Conservation (phyloP, 2,329 filamentous ascomycete species). For the Epichloe gansuensis region DNA sequence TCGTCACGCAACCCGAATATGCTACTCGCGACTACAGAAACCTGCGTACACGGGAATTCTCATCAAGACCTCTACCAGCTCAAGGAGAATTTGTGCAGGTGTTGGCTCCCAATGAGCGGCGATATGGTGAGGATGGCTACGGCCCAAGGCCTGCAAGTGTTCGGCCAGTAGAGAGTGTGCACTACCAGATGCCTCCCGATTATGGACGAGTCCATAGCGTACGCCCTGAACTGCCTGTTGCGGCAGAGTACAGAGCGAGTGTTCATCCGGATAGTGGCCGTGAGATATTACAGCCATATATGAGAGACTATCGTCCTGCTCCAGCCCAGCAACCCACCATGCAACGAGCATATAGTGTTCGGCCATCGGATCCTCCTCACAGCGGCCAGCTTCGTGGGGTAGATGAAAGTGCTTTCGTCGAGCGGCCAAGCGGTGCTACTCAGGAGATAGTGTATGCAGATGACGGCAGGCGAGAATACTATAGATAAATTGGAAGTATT, state of each 20-base stretch:
- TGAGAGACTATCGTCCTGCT: slow-evolving; percentile 18
- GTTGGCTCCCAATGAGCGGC: slow-evolving; percentile 28
- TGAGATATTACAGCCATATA: slow-evolving; percentile 20
- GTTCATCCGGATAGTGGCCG: slow-evolving; percentile 17
- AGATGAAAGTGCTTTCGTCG: slow-evolving; percentile 32
- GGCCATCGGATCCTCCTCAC: slow-evolving; percentile 27
- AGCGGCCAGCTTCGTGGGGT: slow-evolving; percentile 11
- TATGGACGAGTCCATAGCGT: slow-evolving; percentile 33
- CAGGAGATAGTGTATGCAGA: slow-evolving; percentile 35
- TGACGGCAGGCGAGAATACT: slow-evolving; percentile 23
- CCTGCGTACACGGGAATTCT: slow-evolving; percentile 46
- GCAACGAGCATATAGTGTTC: slow-evolving; percentile 25
- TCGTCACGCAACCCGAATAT: slow-evolving; percentile 51
- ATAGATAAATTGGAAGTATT: slow-evolving; percentile 14
- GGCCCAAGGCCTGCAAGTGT: slow-evolving; percentile 43
- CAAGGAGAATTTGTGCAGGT: slow-evolving; percentile 35
- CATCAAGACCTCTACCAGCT: slow-evolving; percentile 32
- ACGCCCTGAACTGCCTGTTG: slow-evolving; percentile 22
- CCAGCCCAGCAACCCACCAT: slow-evolving; percentile 9
- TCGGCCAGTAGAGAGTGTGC: slow-evolving; percentile 35
- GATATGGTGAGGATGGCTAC: slow-evolving; percentile 35
- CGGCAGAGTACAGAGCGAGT: slow-evolving; percentile 15
- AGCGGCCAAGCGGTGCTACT: slow-evolving; percentile 26
- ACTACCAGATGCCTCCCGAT: slow-evolving; percentile 28
- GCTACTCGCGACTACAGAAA: slow-evolving; percentile 36